Conservation (phyloP, 305 asterid species). For the Solanum hybrid region DNA sequence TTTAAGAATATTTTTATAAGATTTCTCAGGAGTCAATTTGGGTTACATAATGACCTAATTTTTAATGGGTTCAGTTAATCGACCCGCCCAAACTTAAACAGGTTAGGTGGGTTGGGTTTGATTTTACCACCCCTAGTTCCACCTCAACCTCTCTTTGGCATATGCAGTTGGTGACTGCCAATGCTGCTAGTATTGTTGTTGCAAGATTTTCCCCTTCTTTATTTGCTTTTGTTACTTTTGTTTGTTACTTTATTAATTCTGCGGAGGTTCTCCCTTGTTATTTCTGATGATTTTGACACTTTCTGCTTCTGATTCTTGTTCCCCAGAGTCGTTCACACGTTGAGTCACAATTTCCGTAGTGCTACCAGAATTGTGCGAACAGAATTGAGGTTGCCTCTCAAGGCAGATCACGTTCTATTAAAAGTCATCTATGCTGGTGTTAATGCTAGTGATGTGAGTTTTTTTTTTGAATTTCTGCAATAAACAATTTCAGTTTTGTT, state of each 20-base stretch:
- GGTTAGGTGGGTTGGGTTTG: background rate
- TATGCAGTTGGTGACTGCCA: background rate
- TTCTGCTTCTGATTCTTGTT: slow-evolving; percentile 17
- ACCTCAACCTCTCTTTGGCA: background rate
- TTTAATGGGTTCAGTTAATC: background rate
- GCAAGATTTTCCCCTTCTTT: background rate
- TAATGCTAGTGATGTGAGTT: slow-evolving; percentile 96
- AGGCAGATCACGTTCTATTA: slow-evolving; percentile 71
- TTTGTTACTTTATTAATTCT: background rate
- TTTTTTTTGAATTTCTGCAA: background rate
- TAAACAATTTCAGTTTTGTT: background rate
- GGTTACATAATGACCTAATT: background rate
- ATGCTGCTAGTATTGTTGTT: background rate
- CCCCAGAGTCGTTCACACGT: slow-evolving; percentile 72
- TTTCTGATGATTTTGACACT: slow-evolving; percentile 10
- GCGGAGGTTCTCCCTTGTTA: background rate
- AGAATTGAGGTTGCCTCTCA: slow-evolving; percentile 57
- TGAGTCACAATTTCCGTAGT: slow-evolving; percentile 74
- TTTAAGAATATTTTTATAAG: no score
- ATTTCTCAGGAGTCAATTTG: background rate
- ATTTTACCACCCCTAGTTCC: background rate
- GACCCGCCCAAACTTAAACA: background rate
- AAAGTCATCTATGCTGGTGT: slow-evolving; percentile 94
- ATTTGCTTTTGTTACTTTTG: background rate
- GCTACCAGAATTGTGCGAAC: slow-evolving; percentile 62